phyloP scores from a whole-genome alignment of 2,329 filamentous ascomycete species.

The Xylariales sp. region DNA sequence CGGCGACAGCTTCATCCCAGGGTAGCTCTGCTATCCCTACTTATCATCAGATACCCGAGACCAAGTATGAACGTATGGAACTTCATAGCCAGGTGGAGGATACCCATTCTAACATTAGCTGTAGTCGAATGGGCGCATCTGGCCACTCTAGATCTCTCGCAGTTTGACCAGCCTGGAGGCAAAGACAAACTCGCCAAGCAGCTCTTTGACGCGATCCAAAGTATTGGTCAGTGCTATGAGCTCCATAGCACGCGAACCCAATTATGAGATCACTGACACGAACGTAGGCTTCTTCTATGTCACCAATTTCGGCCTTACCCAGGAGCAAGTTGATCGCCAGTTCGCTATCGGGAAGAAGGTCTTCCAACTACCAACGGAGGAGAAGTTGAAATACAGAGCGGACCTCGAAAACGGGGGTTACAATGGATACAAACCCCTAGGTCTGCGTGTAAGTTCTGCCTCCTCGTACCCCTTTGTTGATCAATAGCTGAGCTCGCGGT shows the following conservation, averaged over 20 bases:
- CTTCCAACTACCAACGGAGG: constrained; percentile 50
- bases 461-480: background rate
- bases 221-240: constrained; percentile 31
- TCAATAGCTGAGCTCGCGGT: background rate
- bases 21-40: constrained; percentile 17
- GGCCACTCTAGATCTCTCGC: constrained; percentile 50
- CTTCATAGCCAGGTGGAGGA: constrained; percentile 6
- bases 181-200: constrained; percentile 50
- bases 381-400: constrained; percentile 53
- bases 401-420: constrained; percentile 49
- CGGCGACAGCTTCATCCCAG: constrained; percentile 13
- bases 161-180: constrained; percentile 48
- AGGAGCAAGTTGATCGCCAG: constrained; percentile 56
- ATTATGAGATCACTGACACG: too few relatives aligned
- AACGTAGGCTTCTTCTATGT: constrained; percentile 55
- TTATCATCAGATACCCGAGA: constrained; percentile 31
- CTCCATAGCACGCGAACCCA: too few relatives aligned
- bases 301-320: constrained; percentile 55
- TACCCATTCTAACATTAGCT: background rate
- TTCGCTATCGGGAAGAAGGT: constrained; percentile 57
- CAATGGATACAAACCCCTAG: constrained; percentile 50
- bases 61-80: constrained; percentile 26
- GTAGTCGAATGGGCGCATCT: constrained; percentile 49
- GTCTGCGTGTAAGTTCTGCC: constrained; percentile 24
- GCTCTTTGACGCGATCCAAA: constrained; percentile 48